Evolutionary conservation across 2,329 filamentous ascomycete genomes (phyloP), one percentile per base, ranked within the genome.

Genomic region (Colletotrichum sublineola): DNA sequence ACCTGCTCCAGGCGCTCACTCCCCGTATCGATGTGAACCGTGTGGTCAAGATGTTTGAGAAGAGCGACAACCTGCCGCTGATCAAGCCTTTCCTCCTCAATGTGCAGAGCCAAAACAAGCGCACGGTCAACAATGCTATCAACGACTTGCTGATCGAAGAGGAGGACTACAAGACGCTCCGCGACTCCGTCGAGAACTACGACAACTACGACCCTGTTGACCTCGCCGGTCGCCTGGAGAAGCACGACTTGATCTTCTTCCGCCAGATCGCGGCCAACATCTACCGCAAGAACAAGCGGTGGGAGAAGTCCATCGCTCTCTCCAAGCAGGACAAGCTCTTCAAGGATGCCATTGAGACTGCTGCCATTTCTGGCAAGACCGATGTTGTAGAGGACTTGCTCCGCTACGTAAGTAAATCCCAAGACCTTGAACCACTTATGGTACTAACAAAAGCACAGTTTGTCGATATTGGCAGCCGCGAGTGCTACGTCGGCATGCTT

Each of bases 401-500:
- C 74, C 93, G 94, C 84, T 99, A 99, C 84, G 96, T 98, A 90
- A 92, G 96, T 94, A 31, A 33, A 33, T 36, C 65, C 14, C n/a
- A 40, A 63, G 58, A 50, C 64, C 58, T 55, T 38, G n/a, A 56
- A 15, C 5, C 20, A 61, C 60, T 52, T 52, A 42, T 66, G 46
- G 65, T 77, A 61, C 82, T 87, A 80, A 85, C 74, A 36, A 48
- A 48, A 29, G 15, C 68, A 1, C 81, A 98, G 96, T 99, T 99
- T 78, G 96, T 99, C 79, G 96, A 99, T 80, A 98, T 99, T 84
- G 96, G 97, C 78, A 97, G 96, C 87, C 95, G 96, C 74, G 96
- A 99, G 83, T 99, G 96, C 89, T 99, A 97, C 81, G 96, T 98
- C n/a, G 97, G 95, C 80, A 99, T 99, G 95, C 89, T 99, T 61